phyloP scores from a whole-genome alignment of 2,329 filamentous ascomycete genomes.

The Colletotrichum costaricense region DNA sequence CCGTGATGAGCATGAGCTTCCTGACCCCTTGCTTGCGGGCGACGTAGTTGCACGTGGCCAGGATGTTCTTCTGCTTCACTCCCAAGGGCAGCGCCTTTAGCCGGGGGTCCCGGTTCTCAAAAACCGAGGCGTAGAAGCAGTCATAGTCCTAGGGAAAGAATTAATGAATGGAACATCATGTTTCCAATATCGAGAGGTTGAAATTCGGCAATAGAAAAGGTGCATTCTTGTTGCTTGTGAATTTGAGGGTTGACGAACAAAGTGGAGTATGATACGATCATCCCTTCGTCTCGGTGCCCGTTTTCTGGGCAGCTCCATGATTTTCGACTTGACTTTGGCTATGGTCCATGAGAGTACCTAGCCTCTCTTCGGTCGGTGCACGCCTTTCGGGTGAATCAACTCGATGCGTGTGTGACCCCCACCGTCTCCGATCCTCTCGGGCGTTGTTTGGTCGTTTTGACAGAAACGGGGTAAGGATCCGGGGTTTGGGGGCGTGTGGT shows the following conservation, averaged over 20 bases:
- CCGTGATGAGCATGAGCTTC: conserved; percentile 87
- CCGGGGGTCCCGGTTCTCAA: conserved; percentile 82
- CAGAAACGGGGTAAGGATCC: conserved; percentile 3
- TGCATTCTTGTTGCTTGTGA: conserved; percentile 16
- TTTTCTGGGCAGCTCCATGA: conserved; percentile 45
- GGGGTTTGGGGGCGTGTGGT: conserved; percentile 11
- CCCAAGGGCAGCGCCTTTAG: conserved; percentile 81
- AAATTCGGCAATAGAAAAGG: conserved; percentile 22
- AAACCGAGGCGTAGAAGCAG: conserved; percentile 94
- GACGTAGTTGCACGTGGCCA: conserved; percentile 94
- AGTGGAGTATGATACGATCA: conserved; percentile 81
- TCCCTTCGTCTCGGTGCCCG: conserved; percentile 63
- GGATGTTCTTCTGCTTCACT: conserved; percentile 92
- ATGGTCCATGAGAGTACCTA: conserved; percentile 1
- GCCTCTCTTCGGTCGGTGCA: neutral
- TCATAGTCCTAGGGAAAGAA: conserved; percentile 73
- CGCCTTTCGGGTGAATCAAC: neutral
- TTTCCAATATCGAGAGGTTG: conserved; percentile 3
- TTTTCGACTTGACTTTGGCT: conserved; percentile 21
- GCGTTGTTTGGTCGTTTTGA: conserved; percentile 3
- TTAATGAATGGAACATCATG: conserved; percentile 1
- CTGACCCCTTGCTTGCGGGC: conserved; percentile 78
- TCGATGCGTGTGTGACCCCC: neutral
- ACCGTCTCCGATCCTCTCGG: conserved; percentile 2
- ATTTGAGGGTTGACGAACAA: conserved; percentile 64